Evolutionary conservation across 2,329 filamentous ascomycete genomes (phyloP), one percentile per base, ranked within the genome.

Genomic region (Ophiostoma novo-ulmi): DNA sequence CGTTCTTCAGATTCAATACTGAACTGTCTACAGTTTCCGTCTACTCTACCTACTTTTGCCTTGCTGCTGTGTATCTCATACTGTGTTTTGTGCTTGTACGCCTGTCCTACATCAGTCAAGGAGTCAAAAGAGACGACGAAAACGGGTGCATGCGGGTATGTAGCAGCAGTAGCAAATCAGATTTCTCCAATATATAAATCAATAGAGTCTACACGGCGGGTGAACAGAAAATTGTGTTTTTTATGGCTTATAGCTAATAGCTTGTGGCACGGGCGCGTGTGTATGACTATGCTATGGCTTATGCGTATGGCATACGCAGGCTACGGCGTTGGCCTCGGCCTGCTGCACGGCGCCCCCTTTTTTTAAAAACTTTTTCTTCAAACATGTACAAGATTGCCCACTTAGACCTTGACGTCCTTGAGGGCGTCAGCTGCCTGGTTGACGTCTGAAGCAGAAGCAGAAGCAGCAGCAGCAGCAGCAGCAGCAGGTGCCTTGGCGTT

Each of bases 371-470:
- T 52, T 35, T 48, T 48, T 48, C 44, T 20, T 20, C 44, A 48
- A 48, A n/a, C 17, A 48, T 3, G 5, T 2, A 48, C 44, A 8
- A 31, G 31, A 39, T 13, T 14, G 22, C 35, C 35, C 35, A 3
- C 39, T 68, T 75, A 77, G 66, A 77, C 75, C 64, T 72, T 75
- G 69, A 75, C 74, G 44, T 76, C 70, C 74, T 76, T 75, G 70
- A 77, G 72, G 73, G 76, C 76, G 39, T 77, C 76, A 2, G 76
- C 75, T 10, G 74, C 71, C 70, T 76, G 70, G 64, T 71, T 72
- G 65, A 77, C 76, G 26, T 73, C 73, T 10, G 65, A n/a, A 11
- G 73, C 73, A 26, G 72, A 73, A 17, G 70, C 64, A 13, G 73
- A 72, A n/a, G 72, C 73, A 17, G 70, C 73, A 72, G 75, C 64